Percentiles rank a stretch among this genome's conserved stretches.
Evolutionary conservation across 768 basidiomycete genomes (phyloP).

Genomic region (Amanita phalloides): DNA sequence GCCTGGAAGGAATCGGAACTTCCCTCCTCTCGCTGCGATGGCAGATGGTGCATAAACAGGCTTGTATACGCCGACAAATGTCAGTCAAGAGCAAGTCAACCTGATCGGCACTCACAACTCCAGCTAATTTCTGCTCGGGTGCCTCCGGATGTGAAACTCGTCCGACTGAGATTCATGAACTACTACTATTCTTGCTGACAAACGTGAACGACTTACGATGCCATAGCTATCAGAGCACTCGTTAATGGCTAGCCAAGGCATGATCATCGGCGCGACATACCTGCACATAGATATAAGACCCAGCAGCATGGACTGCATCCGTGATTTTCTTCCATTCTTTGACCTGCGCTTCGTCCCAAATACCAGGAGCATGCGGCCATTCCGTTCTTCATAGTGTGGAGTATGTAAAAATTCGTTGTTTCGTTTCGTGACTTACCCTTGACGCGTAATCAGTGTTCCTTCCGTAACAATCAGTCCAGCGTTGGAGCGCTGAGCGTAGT

Average conservation of each 20-base stretch:
- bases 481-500: constrained; percentile 30
- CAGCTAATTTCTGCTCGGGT: constrained; percentile 26
- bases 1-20: constrained; percentile 28
- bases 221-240: constrained; percentile 18
- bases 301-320: constrained; percentile 35
- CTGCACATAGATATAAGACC: constrained; percentile 35
- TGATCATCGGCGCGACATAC: constrained; percentile 9
- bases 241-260: background rate
- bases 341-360: constrained; percentile 34
- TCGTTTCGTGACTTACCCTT: constrained; percentile 21
- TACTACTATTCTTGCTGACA: background rate
- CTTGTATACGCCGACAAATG: constrained; percentile 15
- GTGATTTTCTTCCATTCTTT: constrained; percentile 34
- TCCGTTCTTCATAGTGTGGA: constrained; percentile 20
- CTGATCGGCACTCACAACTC: constrained; percentile 14
- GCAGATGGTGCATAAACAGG: constrained; percentile 35
- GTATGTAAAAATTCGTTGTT: background rate
- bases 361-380: constrained; percentile 33
- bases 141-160: constrained; percentile 26
- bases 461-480: constrained; percentile 32
- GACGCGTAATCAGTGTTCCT: constrained; percentile 26
- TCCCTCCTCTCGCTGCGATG: constrained; percentile 29
- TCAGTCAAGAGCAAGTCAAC: background rate
- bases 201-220: constrained; percentile 19
- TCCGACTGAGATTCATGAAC: constrained; percentile 16